Conservation (phyloP, 1,284 basidiomycete species). For the Cryptococcus neoformans region DNA sequence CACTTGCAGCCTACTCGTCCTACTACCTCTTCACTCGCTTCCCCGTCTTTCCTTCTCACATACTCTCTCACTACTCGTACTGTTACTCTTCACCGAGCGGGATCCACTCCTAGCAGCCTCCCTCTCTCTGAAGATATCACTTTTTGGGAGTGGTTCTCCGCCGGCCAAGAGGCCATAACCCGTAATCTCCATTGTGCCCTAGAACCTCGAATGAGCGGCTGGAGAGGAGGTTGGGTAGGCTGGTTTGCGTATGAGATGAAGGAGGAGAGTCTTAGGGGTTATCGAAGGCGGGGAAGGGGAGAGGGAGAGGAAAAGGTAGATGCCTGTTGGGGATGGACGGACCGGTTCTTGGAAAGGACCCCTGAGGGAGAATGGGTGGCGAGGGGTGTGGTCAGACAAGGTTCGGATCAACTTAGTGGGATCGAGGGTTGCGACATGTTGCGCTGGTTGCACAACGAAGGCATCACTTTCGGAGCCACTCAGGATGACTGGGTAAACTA, state of each 20-base stretch:
- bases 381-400: slow-evolving; percentile 39
- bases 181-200: neutral
- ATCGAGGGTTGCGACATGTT: slow-evolving; percentile 19
- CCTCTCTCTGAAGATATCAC: slow-evolving; percentile 23
- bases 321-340: slow-evolving; percentile 49
- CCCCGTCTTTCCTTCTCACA: slow-evolving; percentile 41
- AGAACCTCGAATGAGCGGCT: slow-evolving; percentile 19
- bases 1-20: slow-evolving; percentile 32
- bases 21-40: slow-evolving; percentile 42
- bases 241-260: slow-evolving; percentile 59
- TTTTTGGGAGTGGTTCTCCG: slow-evolving; percentile 47
- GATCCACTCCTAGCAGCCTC: neutral
- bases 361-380: slow-evolving; percentile 48
- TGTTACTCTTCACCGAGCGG: slow-evolving; percentile 25
- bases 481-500: slow-evolving; percentile 21
- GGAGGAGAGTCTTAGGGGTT: slow-evolving; percentile 50
- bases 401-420: neutral
- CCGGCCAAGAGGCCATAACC: slow-evolving; percentile 24
- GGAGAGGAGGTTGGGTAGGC: slow-evolving; percentile 54
- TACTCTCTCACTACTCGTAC: slow-evolving; percentile 38
- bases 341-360: slow-evolving; percentile 48
- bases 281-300: slow-evolving; percentile 9
- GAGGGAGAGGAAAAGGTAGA: slow-evolving; percentile 25
- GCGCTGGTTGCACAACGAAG: slow-evolving; percentile 29
- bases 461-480: slow-evolving; percentile 30